phyloP scores from a whole-genome alignment of 1,139 yeast species.

The Candida buenavistaensis region DNA sequence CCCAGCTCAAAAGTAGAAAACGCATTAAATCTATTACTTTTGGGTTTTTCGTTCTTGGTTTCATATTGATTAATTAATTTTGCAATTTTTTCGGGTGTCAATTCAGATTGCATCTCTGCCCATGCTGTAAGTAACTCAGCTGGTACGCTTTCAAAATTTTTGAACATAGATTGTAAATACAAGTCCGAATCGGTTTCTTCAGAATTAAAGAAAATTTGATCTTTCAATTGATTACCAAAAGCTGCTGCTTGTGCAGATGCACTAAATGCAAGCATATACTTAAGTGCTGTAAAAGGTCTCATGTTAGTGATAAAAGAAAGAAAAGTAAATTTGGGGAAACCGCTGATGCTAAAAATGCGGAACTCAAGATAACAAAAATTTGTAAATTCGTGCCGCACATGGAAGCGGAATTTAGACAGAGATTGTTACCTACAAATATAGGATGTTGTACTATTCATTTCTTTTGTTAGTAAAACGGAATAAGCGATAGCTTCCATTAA shows the following conservation, averaged over 20 bases:
- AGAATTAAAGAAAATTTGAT: conserved; percentile 12
- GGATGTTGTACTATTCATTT: too few relatives aligned
- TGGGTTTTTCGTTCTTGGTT: conserved; percentile 8
- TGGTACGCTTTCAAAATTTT: conserved; percentile 4
- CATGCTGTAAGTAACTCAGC: conserved; percentile 17
- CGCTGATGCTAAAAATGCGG: background rate
- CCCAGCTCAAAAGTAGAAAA: background rate
- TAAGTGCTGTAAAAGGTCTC: conserved; percentile 3
- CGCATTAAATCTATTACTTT: conserved; percentile 7
- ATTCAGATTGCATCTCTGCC: conserved; percentile 23
- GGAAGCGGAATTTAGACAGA: background rate
- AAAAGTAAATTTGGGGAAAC: background rate
- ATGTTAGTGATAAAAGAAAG: conserved; percentile 3
- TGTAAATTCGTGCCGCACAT: background rate
- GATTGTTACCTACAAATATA: background rate
- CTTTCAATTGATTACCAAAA: conserved; percentile 7
- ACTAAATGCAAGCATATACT: conserved; percentile 4
- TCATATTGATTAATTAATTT: conserved; percentile 20
- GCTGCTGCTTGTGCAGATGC: conserved; percentile 8
- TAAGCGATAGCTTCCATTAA: too few relatives aligned
- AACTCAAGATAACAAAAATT: background rate
- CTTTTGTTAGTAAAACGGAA: too few relatives aligned
- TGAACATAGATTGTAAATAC: conserved; percentile 1
- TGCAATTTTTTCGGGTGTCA: conserved; percentile 18
- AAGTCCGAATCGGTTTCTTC: conserved; percentile 3